Evolutionary conservation across 2,329 filamentous ascomycete genomes (phyloP), one percentile per base, ranked within the genome.

Genomic region (Cladophialophora immunda): DNA sequence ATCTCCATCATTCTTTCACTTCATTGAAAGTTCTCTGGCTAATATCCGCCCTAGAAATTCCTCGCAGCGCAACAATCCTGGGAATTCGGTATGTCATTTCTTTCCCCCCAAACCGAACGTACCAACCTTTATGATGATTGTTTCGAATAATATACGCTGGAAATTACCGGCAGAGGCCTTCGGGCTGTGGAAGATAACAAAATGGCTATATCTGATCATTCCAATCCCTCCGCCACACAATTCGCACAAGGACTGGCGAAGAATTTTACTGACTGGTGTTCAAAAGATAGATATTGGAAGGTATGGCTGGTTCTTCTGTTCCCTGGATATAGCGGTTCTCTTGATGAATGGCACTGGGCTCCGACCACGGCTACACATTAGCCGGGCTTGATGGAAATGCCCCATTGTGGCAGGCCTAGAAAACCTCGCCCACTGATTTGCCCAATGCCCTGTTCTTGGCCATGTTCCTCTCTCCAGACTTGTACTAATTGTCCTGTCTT

Each of bases 321-420:
- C 62, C 45, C 52, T 53, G 67, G 61, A 56, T 67, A 52, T 38
- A 67, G 59, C n/a, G 38, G 50, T 72, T 81, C 78, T 75, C 74
- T 88, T 92, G 92, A 94, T 93, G 92, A 93, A 91, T 85, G 92
- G 93, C 93, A 97, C 93, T 97, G 93, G 93, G 93, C 93, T 94
- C 93, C 90, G 93, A 96, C 81, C 69, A 50, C 45, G 45, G 83
- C 80, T 79, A 79, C 77, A 79, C 81, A 77, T 27, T 80, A 77
- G 79, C 75, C 76, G 79, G 80, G 83, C 88, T 89, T 93, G 93
- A 93, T 84, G 92, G 93, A 89, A 87, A 91, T 88, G 92, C 93
- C 92, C 77, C 82, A 87, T 92, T 92, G 92, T 82, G 93, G 92
- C 93, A 97, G 93, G 93, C 93, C 92, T 97, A 96, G 93, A 96